Evolutionary conservation across 345 rosid species (phyloP), one percentile per base, ranked within the genome.

Genomic region (Crucihimalaya himalaica): DNA sequence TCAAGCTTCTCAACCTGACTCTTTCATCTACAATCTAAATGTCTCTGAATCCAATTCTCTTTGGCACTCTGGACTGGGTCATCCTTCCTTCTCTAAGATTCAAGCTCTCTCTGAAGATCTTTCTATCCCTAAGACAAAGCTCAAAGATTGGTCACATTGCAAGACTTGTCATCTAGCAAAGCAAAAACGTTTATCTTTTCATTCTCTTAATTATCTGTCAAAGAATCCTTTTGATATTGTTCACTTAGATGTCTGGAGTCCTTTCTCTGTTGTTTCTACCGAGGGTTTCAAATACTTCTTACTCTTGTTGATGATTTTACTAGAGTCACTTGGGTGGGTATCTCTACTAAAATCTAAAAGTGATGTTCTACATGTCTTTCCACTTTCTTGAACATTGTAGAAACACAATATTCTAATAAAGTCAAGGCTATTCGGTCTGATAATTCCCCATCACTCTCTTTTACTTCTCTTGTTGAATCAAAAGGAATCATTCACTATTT

Each of bases 391-490:
- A n/a, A n/a, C n/a, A n/a, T n/a, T n/a, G n/a, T n/a, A n/a, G n/a
- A n/a, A n/a, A n/a, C n/a, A n/a, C 6, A 28, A 8, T 1, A 6
- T 42, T 13, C 19, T 6, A 25, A 0, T 42, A 39, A 61, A 8
- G 7, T 5, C 1, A 29, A 29, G 1, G 18, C 34, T 3, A 35
- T 60, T 5, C 1, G 18, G 0, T 34, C 29, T 5, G 50, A 61
- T 23, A 42, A 61, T 40, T 34, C 51, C 19, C 47, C 11, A 2
- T 8, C 15, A 6, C 1, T 43, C 0, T 18, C n/a, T 0, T 15
- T 43, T 2, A 1, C 19, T 0, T 1, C 3, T 0, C 11, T 53
- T 13, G 10, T 53, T 6, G 6, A 20, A 0, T 1, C 12, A 0
- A 59, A 59, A 4, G 46, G 64, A 0, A 59, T 59, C 5, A 2